Percentiles rank a stretch among this genome's conserved stretches.
phyloP scores from a whole-genome alignment of 1,284 basidiomycete species.

The Cryptococcus floricola region DNA sequence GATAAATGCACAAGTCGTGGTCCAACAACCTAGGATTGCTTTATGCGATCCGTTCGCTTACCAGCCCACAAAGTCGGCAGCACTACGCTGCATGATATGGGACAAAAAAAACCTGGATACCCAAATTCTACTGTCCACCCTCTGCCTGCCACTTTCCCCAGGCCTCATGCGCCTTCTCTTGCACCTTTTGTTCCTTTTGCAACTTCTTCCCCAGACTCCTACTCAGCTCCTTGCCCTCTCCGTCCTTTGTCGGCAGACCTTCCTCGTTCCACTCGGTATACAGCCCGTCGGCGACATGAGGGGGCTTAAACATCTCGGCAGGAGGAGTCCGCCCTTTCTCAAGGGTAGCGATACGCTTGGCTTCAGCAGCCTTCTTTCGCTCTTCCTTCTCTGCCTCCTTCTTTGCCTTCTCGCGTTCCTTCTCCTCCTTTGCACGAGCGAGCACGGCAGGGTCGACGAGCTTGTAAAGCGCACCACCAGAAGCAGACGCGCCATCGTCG shows the following conservation, averaged over 20 bases:
- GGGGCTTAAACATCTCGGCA: constrained; percentile 76
- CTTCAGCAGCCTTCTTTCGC: constrained; percentile 64
- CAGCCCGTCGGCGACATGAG: constrained; percentile 63
- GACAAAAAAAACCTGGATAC: background rate
- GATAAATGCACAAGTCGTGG: too few species aligned
- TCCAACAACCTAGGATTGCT: too few species aligned
- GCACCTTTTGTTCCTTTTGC: constrained; percentile 70
- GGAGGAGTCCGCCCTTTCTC: constrained; percentile 79
- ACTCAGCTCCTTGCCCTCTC: constrained; percentile 75
- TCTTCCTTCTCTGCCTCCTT: constrained; percentile 71
- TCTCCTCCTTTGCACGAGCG: constrained; percentile 81
- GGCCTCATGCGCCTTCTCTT: constrained; percentile 74
- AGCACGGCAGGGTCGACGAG: constrained; percentile 80
- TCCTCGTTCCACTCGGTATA: constrained; percentile 78
- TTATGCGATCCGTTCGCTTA: too few species aligned
- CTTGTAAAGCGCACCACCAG: constrained; percentile 93
- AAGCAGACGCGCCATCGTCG: constrained; percentile 81
- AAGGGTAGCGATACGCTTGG: constrained; percentile 69
- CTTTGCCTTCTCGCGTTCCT: constrained; percentile 63
- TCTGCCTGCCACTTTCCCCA: constrained; percentile 47
- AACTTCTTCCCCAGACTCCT: constrained; percentile 79
- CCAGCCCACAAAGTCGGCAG: too few species aligned
- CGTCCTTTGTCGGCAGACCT: constrained; percentile 80
- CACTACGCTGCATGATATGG: background rate
- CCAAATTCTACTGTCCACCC: constrained; percentile 3